phyloP scores from a whole-genome alignment of 2,329 filamentous ascomycete species.

The Coleophoma eucalyptorum region DNA sequence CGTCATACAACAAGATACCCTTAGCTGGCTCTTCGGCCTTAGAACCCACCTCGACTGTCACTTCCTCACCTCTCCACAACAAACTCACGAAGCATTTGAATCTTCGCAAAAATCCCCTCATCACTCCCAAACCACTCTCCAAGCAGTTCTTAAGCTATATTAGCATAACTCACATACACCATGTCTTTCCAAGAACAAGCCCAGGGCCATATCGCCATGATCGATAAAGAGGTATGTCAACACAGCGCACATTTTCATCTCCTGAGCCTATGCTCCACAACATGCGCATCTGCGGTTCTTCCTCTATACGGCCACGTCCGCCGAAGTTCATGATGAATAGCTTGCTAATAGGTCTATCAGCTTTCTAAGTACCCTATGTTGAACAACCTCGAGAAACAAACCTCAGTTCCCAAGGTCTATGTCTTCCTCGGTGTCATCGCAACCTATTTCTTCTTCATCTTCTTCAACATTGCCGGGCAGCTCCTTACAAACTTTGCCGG shows the following conservation, averaged over 20 bases:
- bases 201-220: slow-evolving; percentile 71
- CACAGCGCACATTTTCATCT: slow-evolving; percentile 1
- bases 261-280: background rate
- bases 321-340: background rate
- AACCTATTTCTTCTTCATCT: slow-evolving; percentile 86
- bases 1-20: too few relatives aligned
- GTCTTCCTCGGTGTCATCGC: slow-evolving; percentile 70
- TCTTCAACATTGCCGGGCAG: slow-evolving; percentile 89
- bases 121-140: slow-evolving; percentile 8
- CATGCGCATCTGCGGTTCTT: background rate
- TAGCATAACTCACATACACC: slow-evolving; percentile 26
- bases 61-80: background rate
- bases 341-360: slow-evolving; percentile 36
- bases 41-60: background rate
- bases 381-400: slow-evolving; percentile 83
- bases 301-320: background rate
- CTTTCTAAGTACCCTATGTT: slow-evolving; percentile 81
- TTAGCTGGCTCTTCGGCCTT: background rate
- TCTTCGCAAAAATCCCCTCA: background rate
- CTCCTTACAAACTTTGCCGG: slow-evolving; percentile 84
- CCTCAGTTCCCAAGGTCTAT: slow-evolving; percentile 81
- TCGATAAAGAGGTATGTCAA: slow-evolving; percentile 75
- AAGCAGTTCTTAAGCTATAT: slow-evolving; percentile 6
- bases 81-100: background rate
- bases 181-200: slow-evolving; percentile 78